Evolutionary conservation across 225 moss, liverwort and hornwort genomes (phyloP), one percentile per base, ranked within the genome.

Genomic region (Pseudisothecium myosuroides): DNA sequence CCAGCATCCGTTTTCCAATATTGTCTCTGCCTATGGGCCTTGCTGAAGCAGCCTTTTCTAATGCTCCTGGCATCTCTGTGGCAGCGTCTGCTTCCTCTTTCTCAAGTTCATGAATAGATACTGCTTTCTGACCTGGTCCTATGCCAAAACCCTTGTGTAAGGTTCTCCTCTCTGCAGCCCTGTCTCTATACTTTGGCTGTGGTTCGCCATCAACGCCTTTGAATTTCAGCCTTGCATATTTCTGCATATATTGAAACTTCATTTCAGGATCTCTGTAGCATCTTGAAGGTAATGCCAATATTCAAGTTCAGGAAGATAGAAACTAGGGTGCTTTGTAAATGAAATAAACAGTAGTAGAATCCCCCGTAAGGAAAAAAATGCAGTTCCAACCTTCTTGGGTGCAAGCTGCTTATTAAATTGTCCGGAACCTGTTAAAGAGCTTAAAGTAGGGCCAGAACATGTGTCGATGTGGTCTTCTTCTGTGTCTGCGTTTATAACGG

Each of bases 121-220:
- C 82, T 87, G 87, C 81, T 88, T 97, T 99, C 88, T 99, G 98
- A 83, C 98, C 98, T 74, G 98, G 98, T 90, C 97, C 98, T 62
- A 92, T 94, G 81, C 98, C 98, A 93, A 99, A 96, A 29, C 98
- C 98, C 89, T 95, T 94, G 88, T 99, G 98, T 89, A 99, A 90
- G 83, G 50, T 94, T 91, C 98, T 96, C 69, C 98, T 94, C 92
- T 97, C 98, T 83, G 96, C 98, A 84, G 97, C 98, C 89, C 97
- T 91, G 86, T 99, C 98, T 82, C 98, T 95, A 83, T 99, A 99
- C 89, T 93, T 93, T 23, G 85, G 85, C 41, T 90, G 90, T 17
- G 88, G 71, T 76, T 87, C 91, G 66, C 88, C 89, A 85, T 92
- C 90, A 80, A 85, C 41, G 76, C 82, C 90, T 89, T 89, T 93